A percentile compares a stretch with the other conserved stretches of the same genome.
phyloP scores from a whole-genome alignment of 345 rosid species.

The Pseudoturritis turrita region DNA sequence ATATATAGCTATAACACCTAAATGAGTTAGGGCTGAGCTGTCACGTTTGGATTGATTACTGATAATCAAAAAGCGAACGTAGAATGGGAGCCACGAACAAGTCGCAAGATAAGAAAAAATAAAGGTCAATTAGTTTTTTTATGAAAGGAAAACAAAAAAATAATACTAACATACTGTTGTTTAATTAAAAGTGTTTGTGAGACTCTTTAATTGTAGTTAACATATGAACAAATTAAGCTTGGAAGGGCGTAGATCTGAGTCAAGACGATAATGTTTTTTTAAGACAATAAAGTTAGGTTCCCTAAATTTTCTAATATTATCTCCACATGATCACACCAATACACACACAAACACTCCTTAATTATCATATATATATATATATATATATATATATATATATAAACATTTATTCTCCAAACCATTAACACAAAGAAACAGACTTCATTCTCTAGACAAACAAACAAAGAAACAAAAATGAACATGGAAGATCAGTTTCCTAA shows the following conservation, averaged over 20 bases:
- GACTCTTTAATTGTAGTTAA: conserved; percentile 32
- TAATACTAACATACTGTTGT: background rate
- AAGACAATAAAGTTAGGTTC: conserved; percentile 29
- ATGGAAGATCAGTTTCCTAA: conserved; percentile 54
- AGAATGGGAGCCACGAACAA: conserved; percentile 53
- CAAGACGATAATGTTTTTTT: conserved; percentile 36
- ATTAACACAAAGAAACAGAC: background rate
- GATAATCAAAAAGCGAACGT: conserved; percentile 26
- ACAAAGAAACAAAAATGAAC: conserved; percentile 6
- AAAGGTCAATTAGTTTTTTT: conserved; percentile 22
- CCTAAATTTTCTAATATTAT: conserved; percentile 24
- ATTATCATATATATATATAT: conserved; percentile 41
- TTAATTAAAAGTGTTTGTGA: conserved; percentile 30
- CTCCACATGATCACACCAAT: conserved; percentile 25
- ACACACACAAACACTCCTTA: conserved; percentile 12
- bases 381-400: conserved; percentile 51
- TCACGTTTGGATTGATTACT: conserved; percentile 34
- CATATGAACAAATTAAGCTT: conserved; percentile 23
- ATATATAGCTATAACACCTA: conserved; percentile 7
- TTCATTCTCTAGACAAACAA: conserved; percentile 11
- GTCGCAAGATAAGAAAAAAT: conserved; percentile 28
- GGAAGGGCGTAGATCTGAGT: conserved; percentile 43
- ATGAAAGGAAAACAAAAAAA: background rate
- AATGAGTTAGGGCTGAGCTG: conserved; percentile 40
- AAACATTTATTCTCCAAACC: conserved; percentile 39